A percentile compares a stretch with the other conserved stretches of the same genome.
Evolutionary conservation across 2,329 filamentous ascomycete genomes (phyloP).

Genomic region (Stagonosporopsis rhizophila): DNA sequence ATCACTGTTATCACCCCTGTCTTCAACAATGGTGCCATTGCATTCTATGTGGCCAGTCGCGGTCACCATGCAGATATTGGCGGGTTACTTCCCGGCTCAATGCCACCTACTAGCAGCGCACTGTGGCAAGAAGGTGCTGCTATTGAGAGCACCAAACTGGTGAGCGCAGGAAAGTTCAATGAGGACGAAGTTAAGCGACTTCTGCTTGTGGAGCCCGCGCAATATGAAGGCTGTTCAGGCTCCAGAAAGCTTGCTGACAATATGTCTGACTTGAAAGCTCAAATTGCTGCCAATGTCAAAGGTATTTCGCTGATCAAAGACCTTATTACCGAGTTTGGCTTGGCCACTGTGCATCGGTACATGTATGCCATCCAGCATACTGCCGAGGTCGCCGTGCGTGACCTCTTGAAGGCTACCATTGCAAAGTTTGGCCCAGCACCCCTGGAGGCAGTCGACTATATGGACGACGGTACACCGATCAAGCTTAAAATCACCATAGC

Average conservation of each 20-base stretch:
- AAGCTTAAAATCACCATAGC: slow-evolving; percentile 10
- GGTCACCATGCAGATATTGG: slow-evolving; percentile 58
- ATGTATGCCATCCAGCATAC: too few relatives aligned
- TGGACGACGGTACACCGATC: slow-evolving; percentile 51
- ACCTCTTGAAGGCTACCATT: slow-evolving; percentile 33
- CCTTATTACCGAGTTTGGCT: slow-evolving; percentile 45
- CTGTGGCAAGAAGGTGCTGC: slow-evolving; percentile 56
- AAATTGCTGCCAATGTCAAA: slow-evolving; percentile 42
- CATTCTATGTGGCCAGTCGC: slow-evolving; percentile 60
- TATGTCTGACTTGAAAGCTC: slow-evolving; percentile 43
- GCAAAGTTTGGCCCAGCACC: slow-evolving; percentile 13
- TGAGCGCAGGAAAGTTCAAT: slow-evolving; percentile 45
- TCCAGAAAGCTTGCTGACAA: slow-evolving; percentile 45
- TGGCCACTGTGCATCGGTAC: slow-evolving; percentile 42
- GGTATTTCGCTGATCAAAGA: slow-evolving; percentile 45
- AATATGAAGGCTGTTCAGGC: slow-evolving; percentile 49
- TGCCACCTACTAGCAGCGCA: slow-evolving; percentile 53
- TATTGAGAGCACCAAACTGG: slow-evolving; percentile 35
- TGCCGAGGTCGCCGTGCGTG: slow-evolving; percentile 33
- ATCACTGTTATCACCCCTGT: slow-evolving; percentile 54
- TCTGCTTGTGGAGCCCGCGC: slow-evolving; percentile 39
- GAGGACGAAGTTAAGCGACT: slow-evolving; percentile 42
- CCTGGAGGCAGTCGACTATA: slow-evolving; percentile 36
- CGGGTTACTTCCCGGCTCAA: slow-evolving; percentile 46
- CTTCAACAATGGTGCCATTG: slow-evolving; percentile 68